Conservation (phyloP, 2,329 filamentous ascomycete species). For the Neofusicoccum parvum region DNA sequence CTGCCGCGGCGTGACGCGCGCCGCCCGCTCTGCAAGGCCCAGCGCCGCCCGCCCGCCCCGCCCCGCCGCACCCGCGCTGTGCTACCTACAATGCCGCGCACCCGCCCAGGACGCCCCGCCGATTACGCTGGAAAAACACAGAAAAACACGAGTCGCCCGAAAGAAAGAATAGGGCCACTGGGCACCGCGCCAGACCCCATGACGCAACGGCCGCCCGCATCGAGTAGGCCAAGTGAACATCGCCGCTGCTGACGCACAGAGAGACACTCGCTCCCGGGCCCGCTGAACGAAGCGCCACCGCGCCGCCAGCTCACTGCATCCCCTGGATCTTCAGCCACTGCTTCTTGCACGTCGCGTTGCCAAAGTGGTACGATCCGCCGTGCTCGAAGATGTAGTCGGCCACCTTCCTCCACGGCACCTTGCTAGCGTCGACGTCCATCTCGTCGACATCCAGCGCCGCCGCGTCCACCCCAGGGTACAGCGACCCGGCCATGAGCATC, state of each 20-base stretch:
- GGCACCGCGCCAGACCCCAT: neutral
- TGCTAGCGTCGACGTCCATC: conserved; percentile 29
- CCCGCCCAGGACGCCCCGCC: neutral
- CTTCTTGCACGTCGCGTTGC: conserved; percentile 63
- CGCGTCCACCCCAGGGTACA: conserved; percentile 2
- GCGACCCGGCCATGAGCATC: neutral
- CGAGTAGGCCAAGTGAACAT: too few species aligned
- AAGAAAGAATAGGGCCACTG: neutral
- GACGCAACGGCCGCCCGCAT: neutral
- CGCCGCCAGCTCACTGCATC: neutral
- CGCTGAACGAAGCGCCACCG: neutral
- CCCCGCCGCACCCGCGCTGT: neutral
- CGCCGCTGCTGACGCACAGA: neutral
- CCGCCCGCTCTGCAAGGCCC: neutral
- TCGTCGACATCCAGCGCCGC: neutral
- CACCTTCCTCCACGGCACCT: conserved; percentile 62
- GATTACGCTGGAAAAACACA: conserved; percentile 9
- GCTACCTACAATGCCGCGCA: conserved; percentile 1
- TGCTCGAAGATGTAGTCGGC: conserved; percentile 54
- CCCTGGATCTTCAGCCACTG: conserved; percentile 55
- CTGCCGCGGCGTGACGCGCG: neutral
- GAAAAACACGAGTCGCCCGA: neutral
- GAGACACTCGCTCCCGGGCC: neutral
- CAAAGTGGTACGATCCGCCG: conserved; percentile 62
- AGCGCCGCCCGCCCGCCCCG: neutral